Evolutionary conservation across 2,329 filamentous ascomycete species (phyloP).

Genomic region (Pseudopyricularia cyperi): DNA sequence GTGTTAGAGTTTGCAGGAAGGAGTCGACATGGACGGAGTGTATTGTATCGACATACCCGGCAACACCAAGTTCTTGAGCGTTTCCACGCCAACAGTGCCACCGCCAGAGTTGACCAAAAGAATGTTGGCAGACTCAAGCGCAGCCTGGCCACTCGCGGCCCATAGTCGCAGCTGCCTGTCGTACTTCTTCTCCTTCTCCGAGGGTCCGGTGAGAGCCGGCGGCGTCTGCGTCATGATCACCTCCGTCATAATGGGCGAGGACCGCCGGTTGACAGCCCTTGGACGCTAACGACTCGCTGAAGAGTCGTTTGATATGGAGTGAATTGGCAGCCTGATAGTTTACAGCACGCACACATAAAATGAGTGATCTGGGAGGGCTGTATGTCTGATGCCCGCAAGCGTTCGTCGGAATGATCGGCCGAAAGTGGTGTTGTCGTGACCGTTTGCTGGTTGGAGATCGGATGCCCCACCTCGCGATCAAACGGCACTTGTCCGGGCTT

Average conservation of each 20-base stretch:
- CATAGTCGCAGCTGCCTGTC: conserved; percentile 90
- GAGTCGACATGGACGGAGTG: conserved; percentile 6
- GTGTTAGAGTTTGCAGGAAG: not conserved
- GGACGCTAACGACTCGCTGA: too few species aligned
- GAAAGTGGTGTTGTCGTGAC: not conserved
- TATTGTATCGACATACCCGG: conserved; percentile 41
- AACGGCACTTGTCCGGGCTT: too few species aligned
- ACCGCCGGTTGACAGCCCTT: not conserved
- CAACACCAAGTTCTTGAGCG: conserved; percentile 92
- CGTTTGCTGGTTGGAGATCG: not conserved
- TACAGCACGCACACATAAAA: too few species aligned
- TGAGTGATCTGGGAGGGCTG: too few species aligned
- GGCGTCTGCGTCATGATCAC: conserved; percentile 29
- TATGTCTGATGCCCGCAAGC: not conserved
- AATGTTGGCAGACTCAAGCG: conserved; percentile 83
- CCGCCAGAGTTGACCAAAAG: conserved; percentile 76
- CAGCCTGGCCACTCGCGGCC: conserved; percentile 84
- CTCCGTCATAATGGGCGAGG: conserved; percentile 25
- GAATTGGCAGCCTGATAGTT: too few species aligned
- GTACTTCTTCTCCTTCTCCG: conserved; percentile 64
- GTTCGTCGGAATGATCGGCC: not conserved
- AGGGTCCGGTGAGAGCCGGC: conserved; percentile 37
- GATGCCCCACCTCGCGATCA: too few species aligned
- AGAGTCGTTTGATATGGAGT: not conserved
- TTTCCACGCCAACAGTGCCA: conserved; percentile 81